A percentile compares a stretch with the other conserved stretches of the same genome.
Evolutionary conservation across 306 rosid species (phyloP).

Genomic region (Prunus mume): DNA sequence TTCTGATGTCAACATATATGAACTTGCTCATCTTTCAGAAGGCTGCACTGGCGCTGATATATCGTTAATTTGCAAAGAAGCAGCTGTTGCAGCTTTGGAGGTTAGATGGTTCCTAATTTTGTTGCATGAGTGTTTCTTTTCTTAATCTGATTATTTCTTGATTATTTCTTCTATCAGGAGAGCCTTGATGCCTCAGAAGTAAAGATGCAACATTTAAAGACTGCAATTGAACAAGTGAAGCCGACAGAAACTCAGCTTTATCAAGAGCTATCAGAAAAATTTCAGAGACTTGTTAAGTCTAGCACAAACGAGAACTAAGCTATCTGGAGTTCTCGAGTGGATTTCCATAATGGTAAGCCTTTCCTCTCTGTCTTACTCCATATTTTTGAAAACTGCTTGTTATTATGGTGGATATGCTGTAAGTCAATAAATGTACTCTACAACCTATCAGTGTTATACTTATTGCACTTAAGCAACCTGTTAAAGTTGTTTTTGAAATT

Average conservation of each 20-base stretch:
- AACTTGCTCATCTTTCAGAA: constrained; percentile 58
- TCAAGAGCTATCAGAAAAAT: constrained; percentile 56
- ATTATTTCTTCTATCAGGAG: constrained; percentile 47
- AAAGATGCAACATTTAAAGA: constrained; percentile 68
- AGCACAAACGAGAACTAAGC: constrained; percentile 34
- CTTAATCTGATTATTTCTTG: constrained; percentile 14
- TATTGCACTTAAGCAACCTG: not conserved
- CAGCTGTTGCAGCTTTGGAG: constrained; percentile 80
- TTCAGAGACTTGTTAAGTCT: constrained; percentile 65
- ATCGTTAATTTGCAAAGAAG: constrained; percentile 75
- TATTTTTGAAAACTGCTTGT: not conserved
- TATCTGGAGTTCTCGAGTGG: constrained; percentile 21
- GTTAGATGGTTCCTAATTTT: constrained; percentile 37
- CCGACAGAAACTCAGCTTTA: constrained; percentile 64
- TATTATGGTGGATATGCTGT: not conserved
- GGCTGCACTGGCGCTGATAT: constrained; percentile 92
- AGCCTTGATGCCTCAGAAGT: constrained; percentile 58
- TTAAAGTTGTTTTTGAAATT: not conserved
- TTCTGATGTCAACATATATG: constrained; percentile 57
- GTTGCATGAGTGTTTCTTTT: constrained; percentile 10
- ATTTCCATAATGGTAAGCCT: constrained; percentile 44
- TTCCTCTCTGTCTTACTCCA: constrained; percentile 12
- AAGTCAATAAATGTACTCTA: not conserved
- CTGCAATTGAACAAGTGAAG: constrained; percentile 56
- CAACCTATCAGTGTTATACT: not conserved